Evolutionary conservation across 805 yeast species (phyloP).

Genomic region (Wickerhamomyces hampshirensis): DNA sequence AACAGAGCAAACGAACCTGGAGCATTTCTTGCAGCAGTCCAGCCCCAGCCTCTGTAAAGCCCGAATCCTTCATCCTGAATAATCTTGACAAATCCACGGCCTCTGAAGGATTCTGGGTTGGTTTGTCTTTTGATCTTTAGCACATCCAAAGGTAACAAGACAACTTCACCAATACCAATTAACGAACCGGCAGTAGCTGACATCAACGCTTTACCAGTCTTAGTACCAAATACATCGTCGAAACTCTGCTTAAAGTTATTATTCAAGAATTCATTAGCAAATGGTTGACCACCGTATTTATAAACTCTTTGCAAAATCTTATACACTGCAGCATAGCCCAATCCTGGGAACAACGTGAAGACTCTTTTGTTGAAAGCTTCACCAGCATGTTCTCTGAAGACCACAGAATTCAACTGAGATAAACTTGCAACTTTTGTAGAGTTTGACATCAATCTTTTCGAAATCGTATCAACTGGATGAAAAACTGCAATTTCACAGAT

Average conservation of each 20-base stretch:
- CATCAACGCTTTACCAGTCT: constrained; percentile 95
- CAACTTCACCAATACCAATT: constrained; percentile 97
- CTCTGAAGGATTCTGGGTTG: constrained; percentile 98
- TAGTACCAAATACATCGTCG: constrained; percentile 79
- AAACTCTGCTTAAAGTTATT: constrained; percentile 65
- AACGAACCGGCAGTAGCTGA: constrained; percentile 97
- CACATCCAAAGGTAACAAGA: constrained; percentile 91
- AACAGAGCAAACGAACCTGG: constrained; percentile 98
- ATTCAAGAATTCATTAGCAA: constrained; percentile 88
- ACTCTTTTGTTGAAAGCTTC: constrained; percentile 68
- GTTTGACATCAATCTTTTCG: constrained; percentile 91
- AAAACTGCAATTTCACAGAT: constrained; percentile 93
- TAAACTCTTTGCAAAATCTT: constrained; percentile 95
- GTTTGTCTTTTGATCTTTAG: constrained; percentile 98
- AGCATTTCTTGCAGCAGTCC: constrained; percentile 99
- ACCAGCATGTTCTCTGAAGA: constrained; percentile 76
- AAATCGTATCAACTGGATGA: constrained; percentile 98
- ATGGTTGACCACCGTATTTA: constrained; percentile 99
- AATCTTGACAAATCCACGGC: constrained; percentile 90
- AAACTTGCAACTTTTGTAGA: constrained; percentile 60
- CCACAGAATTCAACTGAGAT: constrained; percentile 73
- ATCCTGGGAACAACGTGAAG: constrained; percentile 90
- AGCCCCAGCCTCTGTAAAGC: constrained; percentile 97
- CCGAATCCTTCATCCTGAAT: constrained; percentile 88
- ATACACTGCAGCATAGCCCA: constrained; percentile 97